Evolutionary conservation across 805 yeast species (phyloP), one percentile per base, ranked within the genome.

Genomic region (Saccharomycopsis fodiens): DNA sequence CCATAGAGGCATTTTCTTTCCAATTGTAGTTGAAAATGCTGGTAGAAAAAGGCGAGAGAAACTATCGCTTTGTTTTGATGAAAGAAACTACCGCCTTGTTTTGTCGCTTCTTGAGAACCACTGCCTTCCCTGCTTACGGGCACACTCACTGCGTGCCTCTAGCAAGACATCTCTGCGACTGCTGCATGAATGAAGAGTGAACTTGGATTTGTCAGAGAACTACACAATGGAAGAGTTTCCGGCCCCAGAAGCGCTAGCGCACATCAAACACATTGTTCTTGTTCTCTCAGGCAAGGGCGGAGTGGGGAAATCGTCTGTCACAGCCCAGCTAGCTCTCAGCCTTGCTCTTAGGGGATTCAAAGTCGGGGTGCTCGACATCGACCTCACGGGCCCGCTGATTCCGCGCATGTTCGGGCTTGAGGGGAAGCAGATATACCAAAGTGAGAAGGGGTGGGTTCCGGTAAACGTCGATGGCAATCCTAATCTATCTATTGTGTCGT

Each of bases 321-420:
- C 98, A 2, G 85, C 96, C 0, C 99, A 93, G 59, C 70, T 88
- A 1, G 97, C 97, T 0, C 69, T 93, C n/a, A 71, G 89, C 0
- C 68, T 93, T 25, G 85, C 80, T 4, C 16, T 48, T 20, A 68
- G 74, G 58, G 95, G 93, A 2, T 77, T 61, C 57, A 81, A 74
- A 55, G 96, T 93, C n/a, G 98, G 98, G 1, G 95, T 93, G 0
- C 67, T 93, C 20, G 98, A 93, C 59, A 87, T 93, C 17, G 98
- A 93, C 66, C 68, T 93, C 36, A 93, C 98, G 0, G 98, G 98
- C 0, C 98, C 98, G 0, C 89, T 97, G 1, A 66, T 88, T 31
- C 98, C 99, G 2, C 70, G 98, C 42, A 88, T 93, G 95, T 88
- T 93, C 67, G 97, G 97, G 1, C 72, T 88, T 7, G 98, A 93